Base-by-base conservation (phyloP, 1,139 yeast genomes). In the Kluyveromyces sp. region DNA sequence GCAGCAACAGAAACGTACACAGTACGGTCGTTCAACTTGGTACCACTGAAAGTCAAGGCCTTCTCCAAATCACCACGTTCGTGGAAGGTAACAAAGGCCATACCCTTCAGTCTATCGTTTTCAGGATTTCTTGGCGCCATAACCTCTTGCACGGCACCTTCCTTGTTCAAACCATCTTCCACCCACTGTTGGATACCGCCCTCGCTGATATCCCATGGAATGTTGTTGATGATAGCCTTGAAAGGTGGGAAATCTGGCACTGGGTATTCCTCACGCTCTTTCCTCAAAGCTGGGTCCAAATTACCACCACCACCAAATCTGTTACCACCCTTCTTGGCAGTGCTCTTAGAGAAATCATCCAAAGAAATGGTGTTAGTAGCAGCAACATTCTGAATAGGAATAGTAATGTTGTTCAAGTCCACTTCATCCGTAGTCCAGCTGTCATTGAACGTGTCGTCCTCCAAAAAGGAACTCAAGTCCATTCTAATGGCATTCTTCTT, bases 171-270 rank as follows among this genome's bases (percentile, higher is more conserved):
- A 60, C 80, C 78, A 60, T 76, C 78, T 57, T 78, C 83, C 52
- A 90, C 80, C 71, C 86, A 84, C 41, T 78, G 78, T 46, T 68
- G 71, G 51, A 92, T 73, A 40, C 73, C 78, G 34, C 73, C 79
- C 65, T 90, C 96, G 48, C 73, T 69, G 41, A 79, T 77, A 54
- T 85, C 92, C 82, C 88, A 86, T 50, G 96, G 89, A 63, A 94
- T 77, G 68, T 90, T 89, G 62, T 81, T 79, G 57, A 92, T 75
- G 67, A 89, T 79, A 25, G 96, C 97, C 61, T 87, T 84, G 74
- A 70, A 94, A 47, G 99, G 99, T 31, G 97, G 90, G 47, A 72
- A 75, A 60, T 89, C 95, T 42, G 99, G 99, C 52, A 94, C 74
- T 40, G 96, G 96, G 60, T 71, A 84, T 60, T 82, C 92, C 53